Evolutionary conservation across 345 rosid species (phyloP), one percentile per base, ranked within the genome.

Genomic region (Combretum micranthum): DNA sequence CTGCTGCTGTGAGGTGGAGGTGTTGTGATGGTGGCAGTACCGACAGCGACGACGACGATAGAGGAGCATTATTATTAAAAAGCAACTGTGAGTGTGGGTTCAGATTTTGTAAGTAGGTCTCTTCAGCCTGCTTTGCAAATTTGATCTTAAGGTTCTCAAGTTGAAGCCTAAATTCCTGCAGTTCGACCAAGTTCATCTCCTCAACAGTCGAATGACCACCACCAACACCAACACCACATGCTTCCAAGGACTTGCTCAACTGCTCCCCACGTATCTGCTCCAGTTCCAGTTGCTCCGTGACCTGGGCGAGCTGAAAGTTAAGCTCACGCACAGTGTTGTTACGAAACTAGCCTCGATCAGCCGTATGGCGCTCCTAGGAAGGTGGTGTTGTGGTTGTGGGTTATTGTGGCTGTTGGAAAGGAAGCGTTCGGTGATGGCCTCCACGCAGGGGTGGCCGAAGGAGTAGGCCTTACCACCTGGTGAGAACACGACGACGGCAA

Each of bases 371-470:
- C 20, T 15, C 25, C 48, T 37, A 8, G n/a, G 6, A 0, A 61
- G 23, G 20, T 26, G 55, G 23, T 23, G 44, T 18, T 26, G 52
- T 5, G 48, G 39, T 6, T 32, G 39, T 32, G 39, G 39, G 9
- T 32, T 32, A 7, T 32, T 43, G n/a, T n/a, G n/a, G n/a, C n/a
- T n/a, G 42, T 56, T 60, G 22, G 46, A 69, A 16, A 77, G 64
- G 51, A 72, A 83, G 0, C 70, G 74, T 12, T 75, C 60, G 0
- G 74, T 21, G 4, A 76, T 50, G 20, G 61, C 21, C 0, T 81
- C 73, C 13, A 79, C 83, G 15, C 63, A 32, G n/a, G 84, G 86
- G 61, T 84, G 82, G 17, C 92, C 87, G 21, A 83, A 85, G 42
- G 87, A 79, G 68, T 68, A 83, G 13, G 69, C 63, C 67, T 87